These are phyloP conservation scores for Crithidia sp. DNA, from an alignment of 208 protist genomes.

Conservation along the genomic window DNA sequence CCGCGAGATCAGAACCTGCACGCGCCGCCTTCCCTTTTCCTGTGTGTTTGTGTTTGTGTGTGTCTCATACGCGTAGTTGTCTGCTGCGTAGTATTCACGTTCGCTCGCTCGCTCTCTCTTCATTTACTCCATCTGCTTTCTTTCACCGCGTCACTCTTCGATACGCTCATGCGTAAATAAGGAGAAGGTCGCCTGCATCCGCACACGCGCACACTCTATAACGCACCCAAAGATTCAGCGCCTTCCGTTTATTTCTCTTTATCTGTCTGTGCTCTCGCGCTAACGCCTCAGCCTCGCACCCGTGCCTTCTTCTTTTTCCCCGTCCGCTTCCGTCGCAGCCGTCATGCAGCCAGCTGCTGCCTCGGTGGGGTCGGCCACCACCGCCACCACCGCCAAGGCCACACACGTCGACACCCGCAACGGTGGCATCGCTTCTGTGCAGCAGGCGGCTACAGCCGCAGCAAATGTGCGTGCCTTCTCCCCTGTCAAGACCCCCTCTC, in stretches of 20 bases:
- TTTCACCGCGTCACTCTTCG: background rate
- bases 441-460: background rate
- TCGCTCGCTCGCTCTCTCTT: background rate
- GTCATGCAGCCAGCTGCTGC: too few species aligned
- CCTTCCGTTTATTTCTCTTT: slow-evolving; percentile 14
- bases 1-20: too few species aligned
- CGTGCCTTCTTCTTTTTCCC: slow-evolving; percentile 20
- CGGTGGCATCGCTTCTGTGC: background rate
- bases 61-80: background rate
- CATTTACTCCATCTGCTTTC: slow-evolving; percentile 7
- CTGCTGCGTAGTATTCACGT: background rate
- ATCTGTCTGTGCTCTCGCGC: background rate
- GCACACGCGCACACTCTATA: too few species aligned
- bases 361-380: too few species aligned
- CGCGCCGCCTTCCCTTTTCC: too few species aligned
- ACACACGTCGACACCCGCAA: slow-evolving; percentile 9
- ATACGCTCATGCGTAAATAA: too few species aligned
- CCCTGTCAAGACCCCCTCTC: background rate
- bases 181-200: too few species aligned
- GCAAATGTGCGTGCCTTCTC: background rate
- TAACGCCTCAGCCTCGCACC: too few species aligned
- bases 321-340: background rate
- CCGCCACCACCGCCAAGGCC: background rate
- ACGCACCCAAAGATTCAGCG: too few species aligned
- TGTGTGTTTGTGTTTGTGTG: background rate